Conservation (phyloP, 2,329 filamentous ascomycete genomes). For the Fusarium sp. region DNA sequence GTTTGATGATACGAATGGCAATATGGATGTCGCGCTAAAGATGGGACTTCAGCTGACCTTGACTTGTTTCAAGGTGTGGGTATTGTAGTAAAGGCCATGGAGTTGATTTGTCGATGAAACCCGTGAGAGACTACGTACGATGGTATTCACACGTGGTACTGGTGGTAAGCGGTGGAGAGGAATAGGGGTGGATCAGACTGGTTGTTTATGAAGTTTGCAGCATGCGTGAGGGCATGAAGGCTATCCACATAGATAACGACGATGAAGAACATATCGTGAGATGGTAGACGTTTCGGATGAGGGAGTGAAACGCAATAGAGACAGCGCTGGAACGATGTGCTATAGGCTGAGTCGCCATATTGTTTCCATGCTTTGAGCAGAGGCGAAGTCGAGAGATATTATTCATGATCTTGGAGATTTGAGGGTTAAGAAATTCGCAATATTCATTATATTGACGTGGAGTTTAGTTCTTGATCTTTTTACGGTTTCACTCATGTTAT, state of each 20-base stretch:
- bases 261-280: constrained; percentile 14
- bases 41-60: constrained; percentile 6
- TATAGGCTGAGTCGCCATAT: constrained; percentile 2
- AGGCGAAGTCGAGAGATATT: background rate
- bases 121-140: background rate
- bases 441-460: no score
- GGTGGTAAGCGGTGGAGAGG: background rate
- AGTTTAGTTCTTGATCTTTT: no score
- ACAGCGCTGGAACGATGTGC: constrained; percentile 32
- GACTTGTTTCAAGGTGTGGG: constrained; percentile 17
- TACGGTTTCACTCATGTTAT: no score
- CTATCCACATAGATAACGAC: constrained; percentile 3
- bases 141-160: background rate
- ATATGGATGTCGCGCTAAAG: constrained; percentile 27
- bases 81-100: background rate
- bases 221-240: background rate
- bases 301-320: constrained; percentile 32
- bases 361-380: constrained; percentile 13
- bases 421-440: background rate
- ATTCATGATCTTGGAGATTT: background rate
- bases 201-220: constrained; percentile 1
- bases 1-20: constrained; percentile 14
- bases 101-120: background rate
- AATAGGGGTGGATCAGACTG: background rate
- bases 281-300: constrained; percentile 36